A percentile compares a stretch with the other conserved stretches of the same genome.
Evolutionary conservation across 495 filamentous ascomycete genomes (phyloP).

Genomic region (Apiosordaria backusii): DNA sequence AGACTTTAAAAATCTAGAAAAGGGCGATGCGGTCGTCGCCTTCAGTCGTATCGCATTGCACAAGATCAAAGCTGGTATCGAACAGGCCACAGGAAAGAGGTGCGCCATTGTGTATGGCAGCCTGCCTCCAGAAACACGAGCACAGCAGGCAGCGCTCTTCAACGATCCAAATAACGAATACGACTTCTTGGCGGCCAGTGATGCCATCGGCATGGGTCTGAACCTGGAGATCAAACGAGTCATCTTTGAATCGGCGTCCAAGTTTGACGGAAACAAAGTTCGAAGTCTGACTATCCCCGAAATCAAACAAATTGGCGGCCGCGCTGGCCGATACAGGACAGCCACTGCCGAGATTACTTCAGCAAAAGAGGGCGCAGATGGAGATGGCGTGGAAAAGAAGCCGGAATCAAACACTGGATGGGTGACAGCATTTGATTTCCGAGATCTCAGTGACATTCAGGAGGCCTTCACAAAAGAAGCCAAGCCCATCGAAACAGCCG

Average conservation of each 20-base stretch:
- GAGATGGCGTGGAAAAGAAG: slow-evolving; percentile 6
- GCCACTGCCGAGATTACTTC: slow-evolving; percentile 49
- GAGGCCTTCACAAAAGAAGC: slow-evolving; percentile 60
- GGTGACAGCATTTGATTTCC: slow-evolving; percentile 74
- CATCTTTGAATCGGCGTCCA: slow-evolving; percentile 75
- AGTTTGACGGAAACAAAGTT: slow-evolving; percentile 54
- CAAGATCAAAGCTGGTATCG: slow-evolving; percentile 71
- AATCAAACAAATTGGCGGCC: slow-evolving; percentile 91
- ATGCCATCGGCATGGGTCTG: slow-evolving; percentile 96
- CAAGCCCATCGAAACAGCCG: slow-evolving; percentile 67
- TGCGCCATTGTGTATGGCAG: slow-evolving; percentile 93
- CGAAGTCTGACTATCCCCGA: slow-evolving; percentile 63
- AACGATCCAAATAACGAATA: slow-evolving; percentile 94
- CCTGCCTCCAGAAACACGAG: slow-evolving; percentile 87
- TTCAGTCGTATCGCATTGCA: slow-evolving; percentile 85
- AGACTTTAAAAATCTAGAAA: slow-evolving; percentile 62
- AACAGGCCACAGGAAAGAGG: slow-evolving; percentile 66
- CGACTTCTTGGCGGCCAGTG: slow-evolving; percentile 88
- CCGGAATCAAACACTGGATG: slow-evolving; percentile 48
- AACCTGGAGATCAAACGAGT: slow-evolving; percentile 92
- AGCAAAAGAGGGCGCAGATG: neutral
- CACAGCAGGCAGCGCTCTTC: slow-evolving; percentile 85
- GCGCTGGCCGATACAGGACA: slow-evolving; percentile 84
- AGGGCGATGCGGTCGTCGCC: slow-evolving; percentile 84
- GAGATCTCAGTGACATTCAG: slow-evolving; percentile 62